Base-by-base conservation (phyloP, 176 grass and related monocot species). In the Alloteropsis semialata region DNA sequence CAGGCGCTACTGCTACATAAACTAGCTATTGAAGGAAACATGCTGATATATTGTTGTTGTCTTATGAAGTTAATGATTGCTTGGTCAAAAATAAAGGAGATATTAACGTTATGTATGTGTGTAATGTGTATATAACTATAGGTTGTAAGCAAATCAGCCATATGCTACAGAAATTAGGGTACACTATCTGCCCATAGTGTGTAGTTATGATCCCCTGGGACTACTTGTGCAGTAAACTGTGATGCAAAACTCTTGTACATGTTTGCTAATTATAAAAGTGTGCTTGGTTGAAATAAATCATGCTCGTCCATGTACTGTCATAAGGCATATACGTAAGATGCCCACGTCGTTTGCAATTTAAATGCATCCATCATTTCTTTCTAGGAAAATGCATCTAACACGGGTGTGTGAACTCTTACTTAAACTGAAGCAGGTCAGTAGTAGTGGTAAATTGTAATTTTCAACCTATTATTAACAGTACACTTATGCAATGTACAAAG, bases 31-130 rank as follows among this genome's bases (percentile, higher is more conserved):
- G 2, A 86, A 90, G 83, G 72, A 68, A 81, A 11, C 11, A 6
- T 76, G 28, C 3, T 18, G 62, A 71, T 89, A 82, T 71, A 44
- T 25, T 54, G 54, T 51, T 37, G 27, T 62, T 29, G 6, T 65
- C 11, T 56, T 59, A 82, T 59, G 24, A 86, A 66, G 65, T 59
- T 78, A 74, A 43, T 74, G 48, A 22, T 46, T 39, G 33, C 58
- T 86, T 43, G 39, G 14, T 65, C 58, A 77, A n/a, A 65, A 90
- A 86, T 86, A 90, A 86, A 58, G 25, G 8, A 74, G 22, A 13
- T 10, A 38, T 43, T 62, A 41, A 81, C 16, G 0, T 45, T 69
- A 29, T 33, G 10, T 19, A 4, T 33, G 22, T 82, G 66, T 41
- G 19, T 49, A 15, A 45, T 77, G 65, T 72, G 34, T 66, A 50